Percentiles rank a stretch among this genome's conserved stretches.
These are phyloP conservation scores for Gracilaria caudata DNA, from an alignment of 23 red algal species.

Conservation along the genomic window DNA sequence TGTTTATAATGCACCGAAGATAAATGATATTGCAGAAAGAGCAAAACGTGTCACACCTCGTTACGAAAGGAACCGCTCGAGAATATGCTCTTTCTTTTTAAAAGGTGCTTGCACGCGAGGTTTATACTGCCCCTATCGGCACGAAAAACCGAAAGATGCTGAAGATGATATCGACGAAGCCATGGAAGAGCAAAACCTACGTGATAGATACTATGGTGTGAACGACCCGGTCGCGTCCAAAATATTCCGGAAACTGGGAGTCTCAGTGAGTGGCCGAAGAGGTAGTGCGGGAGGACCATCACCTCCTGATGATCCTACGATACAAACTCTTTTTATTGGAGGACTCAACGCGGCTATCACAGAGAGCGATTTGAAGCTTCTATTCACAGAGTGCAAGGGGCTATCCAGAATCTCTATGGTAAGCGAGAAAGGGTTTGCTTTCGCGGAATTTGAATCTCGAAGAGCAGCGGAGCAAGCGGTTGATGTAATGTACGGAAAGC, in stretches of 20 bases:
- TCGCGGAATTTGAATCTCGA: constrained; percentile 48
- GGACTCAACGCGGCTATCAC: constrained; percentile 36
- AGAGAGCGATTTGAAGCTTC: constrained; percentile 20
- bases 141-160: constrained; percentile 62
- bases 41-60: constrained; percentile 60
- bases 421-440: constrained; percentile 30
- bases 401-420: constrained; percentile 35
- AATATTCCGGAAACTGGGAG: constrained; percentile 66
- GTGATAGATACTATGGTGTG: constrained; percentile 85
- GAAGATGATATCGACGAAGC: constrained; percentile 32
- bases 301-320: constrained; percentile 35
- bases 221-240: constrained; percentile 89
- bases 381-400: constrained; percentile 29
- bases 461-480: constrained; percentile 38
- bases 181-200: constrained; percentile 71
- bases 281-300: not conserved
- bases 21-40: constrained; percentile 67
- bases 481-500: constrained; percentile 20
- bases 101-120: constrained; percentile 78
- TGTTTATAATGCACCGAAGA: constrained; percentile 58
- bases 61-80: constrained; percentile 83
- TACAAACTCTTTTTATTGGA: constrained; percentile 49
- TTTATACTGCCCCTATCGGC: constrained; percentile 83
- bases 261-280: constrained; percentile 15
- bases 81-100: constrained; percentile 87